These are phyloP conservation scores for Lactarius sp. DNA, from an alignment of 768 basidiomycete species.

Conservation along the genomic window DNA sequence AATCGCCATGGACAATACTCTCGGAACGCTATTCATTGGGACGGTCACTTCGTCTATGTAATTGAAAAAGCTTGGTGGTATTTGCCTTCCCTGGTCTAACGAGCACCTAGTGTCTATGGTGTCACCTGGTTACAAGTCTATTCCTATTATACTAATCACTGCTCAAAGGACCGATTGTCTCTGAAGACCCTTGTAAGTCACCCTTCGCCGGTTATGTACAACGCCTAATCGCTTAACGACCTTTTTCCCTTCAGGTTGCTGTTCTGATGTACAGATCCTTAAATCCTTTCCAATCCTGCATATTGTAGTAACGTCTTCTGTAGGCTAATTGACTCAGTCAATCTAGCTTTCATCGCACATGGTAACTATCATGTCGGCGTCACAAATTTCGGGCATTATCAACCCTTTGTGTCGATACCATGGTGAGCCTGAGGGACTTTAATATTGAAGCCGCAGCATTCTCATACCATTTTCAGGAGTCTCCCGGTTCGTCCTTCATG, in stretches of 20 bases:
- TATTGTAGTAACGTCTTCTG: neutral
- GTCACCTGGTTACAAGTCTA: slow-evolving; percentile 5
- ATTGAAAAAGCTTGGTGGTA: neutral
- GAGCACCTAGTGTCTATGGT: neutral
- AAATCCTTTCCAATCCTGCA: neutral
- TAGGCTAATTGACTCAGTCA: neutral
- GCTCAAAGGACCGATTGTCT: neutral
- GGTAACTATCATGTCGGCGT: neutral
- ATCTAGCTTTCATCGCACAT: neutral
- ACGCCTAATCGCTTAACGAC: neutral
- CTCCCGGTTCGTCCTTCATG: neutral
- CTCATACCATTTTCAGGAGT: neutral
- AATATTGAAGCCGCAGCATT: neutral
- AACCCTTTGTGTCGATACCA: neutral
- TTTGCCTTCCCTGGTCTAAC: neutral
- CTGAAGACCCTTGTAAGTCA: neutral
- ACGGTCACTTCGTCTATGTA: slow-evolving; percentile 3
- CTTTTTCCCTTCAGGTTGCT: neutral
- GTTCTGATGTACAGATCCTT: neutral
- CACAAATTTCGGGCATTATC: slow-evolving; percentile 1
- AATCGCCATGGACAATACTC: neutral
- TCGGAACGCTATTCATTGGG: slow-evolving; percentile 1
- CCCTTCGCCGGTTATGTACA: too few species aligned
- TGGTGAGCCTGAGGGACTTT: neutral
- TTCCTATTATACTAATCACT: neutral